These are phyloP conservation scores for Phytopythium chamaehyphon DNA, from an alignment of 352 stramenopile genomes.

Conservation along the genomic window DNA sequence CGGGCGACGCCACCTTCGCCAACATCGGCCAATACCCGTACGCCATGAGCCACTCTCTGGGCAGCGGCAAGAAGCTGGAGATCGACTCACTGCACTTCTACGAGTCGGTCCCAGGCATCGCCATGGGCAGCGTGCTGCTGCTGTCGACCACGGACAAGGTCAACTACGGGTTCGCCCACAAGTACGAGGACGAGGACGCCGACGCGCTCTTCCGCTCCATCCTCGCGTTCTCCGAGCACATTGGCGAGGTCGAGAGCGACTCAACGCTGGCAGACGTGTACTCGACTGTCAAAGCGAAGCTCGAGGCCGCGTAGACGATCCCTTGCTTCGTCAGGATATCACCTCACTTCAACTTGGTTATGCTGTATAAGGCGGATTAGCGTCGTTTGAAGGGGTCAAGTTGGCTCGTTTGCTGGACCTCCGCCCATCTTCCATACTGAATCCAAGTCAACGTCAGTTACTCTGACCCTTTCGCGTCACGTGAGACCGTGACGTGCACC, in stretches of 20 bases:
- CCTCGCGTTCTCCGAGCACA: constrained; percentile 24
- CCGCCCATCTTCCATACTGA: no score
- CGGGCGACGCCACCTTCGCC: constrained; percentile 42
- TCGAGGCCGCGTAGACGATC: no score
- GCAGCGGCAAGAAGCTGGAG: constrained; percentile 18
- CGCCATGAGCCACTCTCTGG: constrained; percentile 26
- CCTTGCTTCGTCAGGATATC: no score
- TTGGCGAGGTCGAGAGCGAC: constrained; percentile 14
- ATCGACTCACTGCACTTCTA: constrained; percentile 52
- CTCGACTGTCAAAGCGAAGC: no score
- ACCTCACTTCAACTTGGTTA: no score
- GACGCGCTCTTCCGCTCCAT: constrained; percentile 28
- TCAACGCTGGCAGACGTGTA: constrained; percentile 13
- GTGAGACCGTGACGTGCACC: no score
- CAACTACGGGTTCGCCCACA: constrained; percentile 64
- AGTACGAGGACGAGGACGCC: constrained; percentile 24
- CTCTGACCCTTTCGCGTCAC: no score
- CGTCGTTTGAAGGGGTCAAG: no score
- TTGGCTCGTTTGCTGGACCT: no score
- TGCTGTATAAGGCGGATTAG: no score
- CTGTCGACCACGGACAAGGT: constrained; percentile 41
- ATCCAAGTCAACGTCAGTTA: no score
- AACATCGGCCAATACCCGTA: constrained; percentile 33
- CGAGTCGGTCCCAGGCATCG: constrained; percentile 47
- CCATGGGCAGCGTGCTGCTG: constrained; percentile 45